phyloP scores from a whole-genome alignment of 768 basidiomycete species.

The Gymnopilus dilepis region DNA sequence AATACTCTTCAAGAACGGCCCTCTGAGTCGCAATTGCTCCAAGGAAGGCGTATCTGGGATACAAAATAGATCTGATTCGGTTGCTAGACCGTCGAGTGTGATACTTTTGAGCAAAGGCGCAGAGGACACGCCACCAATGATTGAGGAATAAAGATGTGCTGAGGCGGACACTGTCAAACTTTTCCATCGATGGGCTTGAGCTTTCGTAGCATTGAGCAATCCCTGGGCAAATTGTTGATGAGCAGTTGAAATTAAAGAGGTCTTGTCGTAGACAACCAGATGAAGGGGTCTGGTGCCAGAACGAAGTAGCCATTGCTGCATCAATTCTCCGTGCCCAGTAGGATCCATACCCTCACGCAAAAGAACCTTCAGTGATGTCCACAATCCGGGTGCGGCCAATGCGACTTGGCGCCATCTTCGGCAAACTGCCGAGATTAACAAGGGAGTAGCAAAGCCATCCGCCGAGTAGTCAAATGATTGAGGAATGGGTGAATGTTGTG shows the following conservation, averaged over 20 bases:
- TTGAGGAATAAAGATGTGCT: neutral
- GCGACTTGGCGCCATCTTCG: neutral
- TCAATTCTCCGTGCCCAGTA: neutral
- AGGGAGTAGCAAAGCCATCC: neutral
- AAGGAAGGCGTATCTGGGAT: neutral
- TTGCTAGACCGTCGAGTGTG: too few relatives aligned
- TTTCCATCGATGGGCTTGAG: neutral
- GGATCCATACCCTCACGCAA: neutral
- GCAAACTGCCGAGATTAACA: neutral
- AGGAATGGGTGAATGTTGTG: neutral
- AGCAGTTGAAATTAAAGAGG: neutral
- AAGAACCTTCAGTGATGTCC: neutral
- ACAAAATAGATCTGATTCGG: neutral
- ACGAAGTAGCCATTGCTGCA: neutral
- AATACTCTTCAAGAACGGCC: neutral
- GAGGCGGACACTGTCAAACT: neutral
- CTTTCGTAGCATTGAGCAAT: neutral
- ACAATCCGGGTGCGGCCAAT: neutral
- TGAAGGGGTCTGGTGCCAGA: neutral
- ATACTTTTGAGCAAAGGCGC: neutral
- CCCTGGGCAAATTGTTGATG: neutral
- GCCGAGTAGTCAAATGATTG: too few relatives aligned
- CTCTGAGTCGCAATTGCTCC: neutral
- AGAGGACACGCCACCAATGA: neutral
- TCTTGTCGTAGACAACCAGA: neutral